Evolutionary conservation across 2,329 filamentous ascomycete genomes (phyloP).

Genomic region (Penicillium crustosum): DNA sequence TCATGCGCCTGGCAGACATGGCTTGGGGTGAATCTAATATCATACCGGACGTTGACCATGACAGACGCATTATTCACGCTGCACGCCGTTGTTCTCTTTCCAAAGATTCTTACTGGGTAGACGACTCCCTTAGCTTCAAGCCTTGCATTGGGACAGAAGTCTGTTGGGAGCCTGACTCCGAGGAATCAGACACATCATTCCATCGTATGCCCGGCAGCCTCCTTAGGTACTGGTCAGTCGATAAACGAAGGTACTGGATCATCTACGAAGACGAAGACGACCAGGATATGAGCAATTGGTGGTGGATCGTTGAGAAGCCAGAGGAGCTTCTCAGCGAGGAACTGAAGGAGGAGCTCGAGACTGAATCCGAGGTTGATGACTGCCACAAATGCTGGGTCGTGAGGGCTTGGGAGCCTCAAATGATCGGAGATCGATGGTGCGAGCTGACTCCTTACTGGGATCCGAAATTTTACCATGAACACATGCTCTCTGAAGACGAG

Average conservation of each 20-base stretch:
- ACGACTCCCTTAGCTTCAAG: constrained; percentile 3
- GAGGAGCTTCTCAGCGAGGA: constrained; percentile 9
- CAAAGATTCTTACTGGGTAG: constrained; percentile 5
- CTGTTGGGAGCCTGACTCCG: not conserved
- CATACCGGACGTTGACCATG: constrained; percentile 7
- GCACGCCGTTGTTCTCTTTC: constrained; percentile 9
- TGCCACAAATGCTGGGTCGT: constrained; percentile 13
- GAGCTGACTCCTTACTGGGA: constrained; percentile 8
- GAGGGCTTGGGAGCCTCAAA: constrained; percentile 2
- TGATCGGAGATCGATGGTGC: not conserved
- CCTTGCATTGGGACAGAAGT: constrained; percentile 8
- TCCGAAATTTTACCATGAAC: constrained; percentile 13
- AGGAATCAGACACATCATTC: constrained; percentile 5
- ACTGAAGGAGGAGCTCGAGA: not conserved
- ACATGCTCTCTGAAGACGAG: constrained; percentile 8
- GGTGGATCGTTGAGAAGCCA: constrained; percentile 15
- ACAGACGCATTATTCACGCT: constrained; percentile 2
- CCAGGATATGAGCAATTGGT: not conserved
- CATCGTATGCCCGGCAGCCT: constrained; percentile 3
- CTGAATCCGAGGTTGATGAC: not conserved
- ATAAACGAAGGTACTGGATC: constrained; percentile 12
- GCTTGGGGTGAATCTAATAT: constrained; percentile 11
- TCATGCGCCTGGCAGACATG: constrained; percentile 13
- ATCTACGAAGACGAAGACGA: not conserved
- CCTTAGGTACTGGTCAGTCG: constrained; percentile 11